Evolutionary conservation across 225 moss, liverwort and hornwort species (phyloP).

Genomic region (Neckera pumila): DNA sequence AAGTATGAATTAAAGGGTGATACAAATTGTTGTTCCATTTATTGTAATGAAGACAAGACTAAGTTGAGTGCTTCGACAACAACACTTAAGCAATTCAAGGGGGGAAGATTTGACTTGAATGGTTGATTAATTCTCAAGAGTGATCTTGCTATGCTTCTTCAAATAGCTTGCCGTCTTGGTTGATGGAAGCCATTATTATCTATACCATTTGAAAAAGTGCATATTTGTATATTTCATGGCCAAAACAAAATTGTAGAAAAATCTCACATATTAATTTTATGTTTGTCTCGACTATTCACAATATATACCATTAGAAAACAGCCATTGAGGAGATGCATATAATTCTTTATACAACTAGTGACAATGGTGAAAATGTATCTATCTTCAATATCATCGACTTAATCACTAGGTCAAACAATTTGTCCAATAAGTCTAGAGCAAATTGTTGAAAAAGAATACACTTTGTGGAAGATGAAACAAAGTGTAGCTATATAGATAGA

Average conservation of each 20-base stretch:
- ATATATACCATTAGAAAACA: neutral
- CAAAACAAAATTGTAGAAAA: neutral
- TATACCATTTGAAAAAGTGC: neutral
- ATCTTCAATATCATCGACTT: neutral
- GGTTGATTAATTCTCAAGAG: neutral
- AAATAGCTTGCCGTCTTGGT: neutral
- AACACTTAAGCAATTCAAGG: neutral
- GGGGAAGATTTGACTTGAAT: neutral
- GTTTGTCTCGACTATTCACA: rapidly evolving
- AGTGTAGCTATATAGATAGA: neutral
- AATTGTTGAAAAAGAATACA: neutral
- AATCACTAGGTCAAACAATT: neutral
- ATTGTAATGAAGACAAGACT: neutral
- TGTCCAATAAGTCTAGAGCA: neutral
- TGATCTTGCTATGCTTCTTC: neutral
- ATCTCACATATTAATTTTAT: neutral
- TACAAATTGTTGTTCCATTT: neutral
- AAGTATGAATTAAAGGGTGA: neutral
- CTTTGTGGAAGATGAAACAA: neutral
- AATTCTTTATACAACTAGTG: neutral
- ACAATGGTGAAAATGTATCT: neutral
- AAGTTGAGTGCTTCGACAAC: neutral
- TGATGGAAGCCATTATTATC: neutral
- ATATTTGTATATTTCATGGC: neutral
- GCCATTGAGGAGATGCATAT: neutral